These are phyloP conservation scores for Exserohilum rostratum DNA, from an alignment of 2,329 filamentous ascomycete species.

Conservation along the genomic window DNA sequence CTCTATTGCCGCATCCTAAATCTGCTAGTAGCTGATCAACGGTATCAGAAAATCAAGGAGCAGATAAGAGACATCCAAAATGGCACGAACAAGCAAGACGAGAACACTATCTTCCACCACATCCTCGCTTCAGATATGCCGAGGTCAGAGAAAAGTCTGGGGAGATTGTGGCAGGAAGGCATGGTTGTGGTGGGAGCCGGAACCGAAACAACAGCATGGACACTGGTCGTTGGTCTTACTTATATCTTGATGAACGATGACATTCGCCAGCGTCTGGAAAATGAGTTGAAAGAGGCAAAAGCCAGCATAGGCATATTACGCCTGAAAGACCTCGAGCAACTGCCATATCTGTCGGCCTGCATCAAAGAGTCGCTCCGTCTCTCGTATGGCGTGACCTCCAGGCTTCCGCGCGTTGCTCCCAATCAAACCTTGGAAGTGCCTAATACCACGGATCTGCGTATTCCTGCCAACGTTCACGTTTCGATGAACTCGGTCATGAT, in stretches of 20 bases:
- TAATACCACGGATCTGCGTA: not conserved
- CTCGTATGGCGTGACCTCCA: not conserved
- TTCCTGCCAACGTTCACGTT: not conserved
- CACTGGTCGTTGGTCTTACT: not conserved
- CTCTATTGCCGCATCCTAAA: too few relatives aligned
- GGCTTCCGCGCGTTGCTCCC: not conserved
- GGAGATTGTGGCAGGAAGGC: constrained; percentile 3
- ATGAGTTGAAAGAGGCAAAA: not conserved
- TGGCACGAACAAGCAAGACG: too few relatives aligned
- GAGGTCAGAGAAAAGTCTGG: not conserved
- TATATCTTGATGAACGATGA: not conserved
- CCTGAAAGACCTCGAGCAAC: not conserved
- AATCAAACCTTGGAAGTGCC: not conserved
- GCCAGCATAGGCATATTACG: not conserved
- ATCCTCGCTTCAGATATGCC: not conserved
- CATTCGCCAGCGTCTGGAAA: not conserved
- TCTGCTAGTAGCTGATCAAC: too few relatives aligned
- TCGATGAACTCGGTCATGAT: not conserved
- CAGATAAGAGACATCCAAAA: too few relatives aligned
- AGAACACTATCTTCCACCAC: constrained; percentile 1
- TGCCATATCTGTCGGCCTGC: not conserved
- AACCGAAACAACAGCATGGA: constrained; percentile 3
- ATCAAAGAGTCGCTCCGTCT: not conserved
- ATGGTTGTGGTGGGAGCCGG: constrained; percentile 2
- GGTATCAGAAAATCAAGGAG: too few relatives aligned